Evolutionary conservation across 768 basidiomycete species (phyloP), one percentile per base, ranked within the genome.

Genomic region (Cystofilobasidium capitatum): DNA sequence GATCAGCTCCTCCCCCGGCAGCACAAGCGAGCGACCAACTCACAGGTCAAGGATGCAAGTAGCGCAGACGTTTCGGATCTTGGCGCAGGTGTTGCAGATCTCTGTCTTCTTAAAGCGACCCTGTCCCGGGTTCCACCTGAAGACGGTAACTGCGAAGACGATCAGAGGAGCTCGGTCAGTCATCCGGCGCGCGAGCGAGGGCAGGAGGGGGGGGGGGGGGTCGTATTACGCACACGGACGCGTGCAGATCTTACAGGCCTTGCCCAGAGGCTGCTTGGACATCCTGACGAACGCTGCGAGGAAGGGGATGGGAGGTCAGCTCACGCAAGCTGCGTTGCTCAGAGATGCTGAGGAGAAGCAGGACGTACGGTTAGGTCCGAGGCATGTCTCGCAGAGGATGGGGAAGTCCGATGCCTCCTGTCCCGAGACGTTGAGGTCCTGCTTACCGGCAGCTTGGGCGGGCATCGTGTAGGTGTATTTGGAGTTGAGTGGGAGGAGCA

Each of bases 201-300:
- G 16, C 29, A 57, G 9, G n/a, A 7, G 33, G 20, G 54, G 9
- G 24, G 9, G 54, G 29, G 31, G 42, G 42, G 54, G 20, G 3
- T 5, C 35, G 36, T 8, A 1, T 39, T 35, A 88, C 58, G 90
- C 94, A 79, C 93, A 94, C 2, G 91, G 96, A 29, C 96, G 84
- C 3, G 92, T 91, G 75, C 96, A 99, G 62, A 94, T 94, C 71
- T 97, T 97, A 78, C 96, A 99, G 62, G 91, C 91, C 33, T 88
- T 83, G 5, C 92, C 96, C 70, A 88, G 94, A 75, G 92, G 88
- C 83, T 98, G 96, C 79, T 97, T 98, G 8, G 90, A 91, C 68
- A 69, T 69, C 24, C 68, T 39, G 29, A 69, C 68, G 36, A 64
- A 69, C 10, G 68, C 94, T 97, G 47, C 45, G 10, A 55, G 45